phyloP scores from a whole-genome alignment of 768 basidiomycete species.

The Termitomyces sp. region DNA sequence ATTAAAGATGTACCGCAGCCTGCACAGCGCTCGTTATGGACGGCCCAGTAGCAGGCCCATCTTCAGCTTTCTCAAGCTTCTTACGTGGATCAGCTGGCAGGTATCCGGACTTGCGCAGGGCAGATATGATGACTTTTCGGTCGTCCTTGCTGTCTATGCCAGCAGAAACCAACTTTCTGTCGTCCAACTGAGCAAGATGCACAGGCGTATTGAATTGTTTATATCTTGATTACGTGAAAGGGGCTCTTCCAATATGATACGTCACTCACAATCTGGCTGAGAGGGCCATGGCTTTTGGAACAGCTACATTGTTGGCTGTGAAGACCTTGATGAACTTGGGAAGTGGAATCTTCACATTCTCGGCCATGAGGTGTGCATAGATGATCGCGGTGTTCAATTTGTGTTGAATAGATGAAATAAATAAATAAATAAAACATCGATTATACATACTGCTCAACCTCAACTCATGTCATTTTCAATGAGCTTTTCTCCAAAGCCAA shows the following conservation, averaged over 20 bases:
- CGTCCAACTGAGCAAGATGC: conserved; percentile 54
- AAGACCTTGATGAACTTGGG: conserved; percentile 67
- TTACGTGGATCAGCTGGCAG: conserved; percentile 25
- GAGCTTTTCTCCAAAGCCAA: conserved; percentile 7
- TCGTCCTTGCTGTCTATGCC: conserved; percentile 66
- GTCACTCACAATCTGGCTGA: conserved; percentile 62
- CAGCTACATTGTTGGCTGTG: conserved; percentile 51
- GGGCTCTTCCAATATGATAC: not conserved
- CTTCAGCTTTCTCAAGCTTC: conserved; percentile 15
- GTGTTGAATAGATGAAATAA: too few species aligned
- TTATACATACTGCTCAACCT: too few species aligned
- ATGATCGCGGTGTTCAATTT: not conserved
- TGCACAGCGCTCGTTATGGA: conserved; percentile 22
- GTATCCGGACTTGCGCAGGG: conserved; percentile 66
- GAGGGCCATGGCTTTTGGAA: conserved; percentile 65
- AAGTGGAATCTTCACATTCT: conserved; percentile 50
- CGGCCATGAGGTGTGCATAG: conserved; percentile 12
- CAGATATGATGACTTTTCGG: conserved; percentile 54
- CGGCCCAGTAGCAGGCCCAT: conserved; percentile 12
- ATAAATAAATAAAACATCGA: not conserved
- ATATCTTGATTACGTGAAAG: conserved; percentile 43
- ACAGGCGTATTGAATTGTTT: conserved; percentile 63
- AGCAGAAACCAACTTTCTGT: conserved; percentile 51
- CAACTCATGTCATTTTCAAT: not conserved
- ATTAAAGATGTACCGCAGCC: conserved; percentile 22